These are phyloP conservation scores for Smallanthus sonchifolius DNA, from an alignment of 129 eudicot species.

Conservation along the genomic window DNA sequence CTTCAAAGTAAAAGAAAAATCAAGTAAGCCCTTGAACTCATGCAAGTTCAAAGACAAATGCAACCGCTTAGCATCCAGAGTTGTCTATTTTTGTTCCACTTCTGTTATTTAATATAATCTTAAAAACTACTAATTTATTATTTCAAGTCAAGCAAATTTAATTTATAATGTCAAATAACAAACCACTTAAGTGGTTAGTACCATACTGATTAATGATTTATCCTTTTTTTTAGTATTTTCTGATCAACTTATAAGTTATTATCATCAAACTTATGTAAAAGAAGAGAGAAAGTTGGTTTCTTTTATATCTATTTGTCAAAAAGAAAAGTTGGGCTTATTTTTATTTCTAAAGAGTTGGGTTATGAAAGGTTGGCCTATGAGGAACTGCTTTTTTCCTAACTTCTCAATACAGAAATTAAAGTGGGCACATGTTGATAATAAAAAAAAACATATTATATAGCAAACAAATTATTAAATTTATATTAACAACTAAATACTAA, in stretches of 20 bases:
- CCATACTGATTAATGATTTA: neutral
- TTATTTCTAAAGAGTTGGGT: neutral
- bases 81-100: too few relatives aligned
- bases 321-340: conserved; percentile 8
- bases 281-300: neutral
- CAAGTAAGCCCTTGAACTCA: too few relatives aligned
- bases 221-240: neutral
- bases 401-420: conserved; percentile 10
- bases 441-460: neutral
- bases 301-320: neutral
- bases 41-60: too few relatives aligned
- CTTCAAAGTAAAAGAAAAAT: too few relatives aligned
- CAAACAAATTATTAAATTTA: neutral
- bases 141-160: neutral
- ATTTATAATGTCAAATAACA: neutral
- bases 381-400: conserved; percentile 15
- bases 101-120: neutral
- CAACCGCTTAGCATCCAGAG: too few relatives aligned
- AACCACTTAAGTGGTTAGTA: neutral
- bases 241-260: neutral
- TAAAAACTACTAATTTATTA: neutral
- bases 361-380: conserved; percentile 17
- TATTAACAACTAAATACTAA: neutral
- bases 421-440: neutral
- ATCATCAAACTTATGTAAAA: neutral